Conservation (phyloP, 202 grass and related monocot genomes). For the Setaria viridis region DNA sequence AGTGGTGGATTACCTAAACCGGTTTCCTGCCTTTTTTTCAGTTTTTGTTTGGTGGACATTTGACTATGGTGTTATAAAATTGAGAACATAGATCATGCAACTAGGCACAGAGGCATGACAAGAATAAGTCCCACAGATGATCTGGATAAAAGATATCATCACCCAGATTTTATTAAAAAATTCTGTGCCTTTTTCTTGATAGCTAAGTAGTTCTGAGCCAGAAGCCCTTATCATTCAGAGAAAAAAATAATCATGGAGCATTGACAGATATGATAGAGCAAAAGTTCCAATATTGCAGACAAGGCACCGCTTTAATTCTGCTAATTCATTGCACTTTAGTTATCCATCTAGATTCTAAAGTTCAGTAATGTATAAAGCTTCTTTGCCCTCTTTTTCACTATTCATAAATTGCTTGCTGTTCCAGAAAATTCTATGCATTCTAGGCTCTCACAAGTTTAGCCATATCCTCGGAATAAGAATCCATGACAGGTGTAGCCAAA, state of each 20-base stretch:
- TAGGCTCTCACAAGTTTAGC: neutral
- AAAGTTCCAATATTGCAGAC: slow-evolving; percentile 30
- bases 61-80: slow-evolving; percentile 27
- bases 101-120: neutral
- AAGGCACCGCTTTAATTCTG: slow-evolving; percentile 32
- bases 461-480: neutral
- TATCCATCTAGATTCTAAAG: slow-evolving; percentile 2
- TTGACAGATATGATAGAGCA: neutral
- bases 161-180: neutral
- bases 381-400: slow-evolving; percentile 19
- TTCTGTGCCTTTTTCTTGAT: neutral
- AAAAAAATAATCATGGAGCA: neutral
- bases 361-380: neutral
- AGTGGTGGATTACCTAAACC: slow-evolving; percentile 33
- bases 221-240: neutral
- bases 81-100: slow-evolving; percentile 8
- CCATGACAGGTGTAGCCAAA: slow-evolving; percentile 40
- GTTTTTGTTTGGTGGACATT: slow-evolving; percentile 25
- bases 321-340: slow-evolving; percentile 36
- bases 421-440: neutral
- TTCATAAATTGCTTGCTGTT: slow-evolving; percentile 17
- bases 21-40: neutral
- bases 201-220: slow-evolving; percentile 16
- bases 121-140: slow-evolving; percentile 24
- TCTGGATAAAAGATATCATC: neutral